phyloP scores from a whole-genome alignment of 1,284 basidiomycete genomes.

The Trichosporon faecale region DNA sequence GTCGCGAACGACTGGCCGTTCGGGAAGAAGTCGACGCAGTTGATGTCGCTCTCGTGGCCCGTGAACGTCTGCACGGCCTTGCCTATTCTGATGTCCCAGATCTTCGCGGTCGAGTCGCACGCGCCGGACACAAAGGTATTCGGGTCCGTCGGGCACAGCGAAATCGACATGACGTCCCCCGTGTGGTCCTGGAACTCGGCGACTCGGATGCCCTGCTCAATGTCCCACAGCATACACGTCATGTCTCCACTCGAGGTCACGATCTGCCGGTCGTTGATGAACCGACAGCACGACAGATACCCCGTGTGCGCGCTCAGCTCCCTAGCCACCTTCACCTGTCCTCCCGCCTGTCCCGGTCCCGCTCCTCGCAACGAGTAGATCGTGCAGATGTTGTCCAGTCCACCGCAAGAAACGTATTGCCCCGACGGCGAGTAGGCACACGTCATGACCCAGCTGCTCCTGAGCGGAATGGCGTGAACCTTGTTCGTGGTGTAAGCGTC shows the following conservation, averaged over 20 bases:
- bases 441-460: slow-evolving; percentile 99
- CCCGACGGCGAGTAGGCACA: slow-evolving; percentile 97
- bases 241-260: slow-evolving; percentile 97
- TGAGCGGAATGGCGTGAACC: slow-evolving; percentile 95
- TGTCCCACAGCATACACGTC: slow-evolving; percentile 99
- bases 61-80: slow-evolving; percentile 98
- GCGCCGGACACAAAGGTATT: slow-evolving; percentile 98
- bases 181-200: slow-evolving; percentile 99
- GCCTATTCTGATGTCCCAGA: slow-evolving; percentile 97
- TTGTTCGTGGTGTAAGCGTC: slow-evolving; percentile 99
- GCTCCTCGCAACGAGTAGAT: slow-evolving; percentile 76
- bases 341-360: slow-evolving; percentile 43
- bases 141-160: slow-evolving; percentile 87
- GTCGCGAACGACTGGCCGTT: slow-evolving; percentile 98
- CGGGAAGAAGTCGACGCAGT: slow-evolving; percentile 99
- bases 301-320: slow-evolving; percentile 96
- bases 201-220: slow-evolving; percentile 90
- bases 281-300: slow-evolving; percentile 95
- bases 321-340: slow-evolving; percentile 59
- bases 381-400: slow-evolving; percentile 97
- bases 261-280: slow-evolving; percentile 97
- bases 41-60: slow-evolving; percentile 98
- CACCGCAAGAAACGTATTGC: slow-evolving; percentile 95
- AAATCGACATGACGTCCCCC: slow-evolving; percentile 98
- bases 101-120: slow-evolving; percentile 94